phyloP scores from a whole-genome alignment of 805 yeast species.

The Maudiozyma bulderi region DNA sequence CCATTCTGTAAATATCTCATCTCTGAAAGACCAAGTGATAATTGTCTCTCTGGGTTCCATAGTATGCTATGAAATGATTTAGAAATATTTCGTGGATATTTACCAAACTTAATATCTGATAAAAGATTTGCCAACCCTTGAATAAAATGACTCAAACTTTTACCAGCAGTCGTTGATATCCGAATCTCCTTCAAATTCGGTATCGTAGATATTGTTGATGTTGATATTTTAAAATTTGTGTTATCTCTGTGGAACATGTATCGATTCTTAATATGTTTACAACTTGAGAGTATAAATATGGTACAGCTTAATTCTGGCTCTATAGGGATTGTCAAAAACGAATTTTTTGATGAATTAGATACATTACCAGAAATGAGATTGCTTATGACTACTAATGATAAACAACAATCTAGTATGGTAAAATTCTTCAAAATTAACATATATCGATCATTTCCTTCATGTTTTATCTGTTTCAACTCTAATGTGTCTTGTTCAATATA shows the following conservation, averaged over 20 bases:
- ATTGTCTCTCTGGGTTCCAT: background rate
- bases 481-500: constrained; percentile 12
- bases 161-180: constrained; percentile 2
- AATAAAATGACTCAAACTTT: constrained; percentile 7
- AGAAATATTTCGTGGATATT: constrained; percentile 3
- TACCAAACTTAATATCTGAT: constrained; percentile 14
- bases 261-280: background rate
- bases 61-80: background rate
- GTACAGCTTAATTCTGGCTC: constrained; percentile 10
- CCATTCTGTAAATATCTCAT: background rate
- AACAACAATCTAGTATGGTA: constrained; percentile 16
- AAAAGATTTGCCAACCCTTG: constrained; percentile 9
- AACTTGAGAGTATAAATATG: constrained; percentile 12
- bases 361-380: constrained; percentile 11
- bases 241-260: background rate
- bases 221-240: constrained; percentile 1
- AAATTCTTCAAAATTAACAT: constrained; percentile 10
- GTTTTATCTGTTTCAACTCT: constrained; percentile 1
- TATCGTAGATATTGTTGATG: constrained; percentile 4
- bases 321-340: constrained; percentile 10
- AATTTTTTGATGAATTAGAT: constrained; percentile 5
- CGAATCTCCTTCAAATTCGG: constrained; percentile 12
- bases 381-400: constrained; percentile 12
- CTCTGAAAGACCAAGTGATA: background rate
- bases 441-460: background rate